Evolutionary conservation across 1,284 basidiomycete genomes (phyloP).

Genomic region (Apiotrichum veenhuisii): DNA sequence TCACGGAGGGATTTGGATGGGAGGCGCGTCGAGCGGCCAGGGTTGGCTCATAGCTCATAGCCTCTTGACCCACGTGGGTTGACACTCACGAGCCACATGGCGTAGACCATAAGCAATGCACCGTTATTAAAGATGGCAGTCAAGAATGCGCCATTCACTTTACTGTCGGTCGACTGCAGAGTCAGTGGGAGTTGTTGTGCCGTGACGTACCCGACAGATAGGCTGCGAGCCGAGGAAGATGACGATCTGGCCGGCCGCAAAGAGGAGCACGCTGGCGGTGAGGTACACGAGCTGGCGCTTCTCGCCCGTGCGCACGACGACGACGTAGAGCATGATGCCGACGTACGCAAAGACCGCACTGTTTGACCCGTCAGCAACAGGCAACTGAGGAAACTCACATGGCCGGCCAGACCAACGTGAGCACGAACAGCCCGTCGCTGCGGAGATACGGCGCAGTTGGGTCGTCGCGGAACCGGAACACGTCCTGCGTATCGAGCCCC

Average conservation of each 20-base stretch:
- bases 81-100: constrained; percentile 76
- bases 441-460: constrained; percentile 52
- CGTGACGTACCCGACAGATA: constrained; percentile 64
- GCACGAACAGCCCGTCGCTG: constrained; percentile 68
- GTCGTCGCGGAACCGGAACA: constrained; percentile 59
- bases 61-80: too few relatives aligned
- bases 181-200: not conserved
- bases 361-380: constrained; percentile 2
- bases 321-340: constrained; percentile 68
- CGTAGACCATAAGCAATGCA: constrained; percentile 63
- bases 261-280: constrained; percentile 59
- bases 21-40: too few relatives aligned
- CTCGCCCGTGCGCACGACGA: constrained; percentile 66
- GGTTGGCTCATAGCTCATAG: too few relatives aligned
- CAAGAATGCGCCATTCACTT: constrained; percentile 75
- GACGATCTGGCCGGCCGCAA: constrained; percentile 68
- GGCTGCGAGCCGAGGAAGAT: constrained; percentile 72
- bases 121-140: constrained; percentile 63
- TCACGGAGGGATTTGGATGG: too few relatives aligned
- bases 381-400: constrained; percentile 54
- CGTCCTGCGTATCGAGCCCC: constrained; percentile 59
- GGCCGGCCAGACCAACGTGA: constrained; percentile 79
- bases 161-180: constrained; percentile 58
- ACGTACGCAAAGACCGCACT: constrained; percentile 68
- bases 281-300: constrained; percentile 23